Evolutionary conservation across 2,329 filamentous ascomycete species (phyloP), one percentile per base, ranked within the genome.

Genomic region (Hymenoscyphus infarciens): DNA sequence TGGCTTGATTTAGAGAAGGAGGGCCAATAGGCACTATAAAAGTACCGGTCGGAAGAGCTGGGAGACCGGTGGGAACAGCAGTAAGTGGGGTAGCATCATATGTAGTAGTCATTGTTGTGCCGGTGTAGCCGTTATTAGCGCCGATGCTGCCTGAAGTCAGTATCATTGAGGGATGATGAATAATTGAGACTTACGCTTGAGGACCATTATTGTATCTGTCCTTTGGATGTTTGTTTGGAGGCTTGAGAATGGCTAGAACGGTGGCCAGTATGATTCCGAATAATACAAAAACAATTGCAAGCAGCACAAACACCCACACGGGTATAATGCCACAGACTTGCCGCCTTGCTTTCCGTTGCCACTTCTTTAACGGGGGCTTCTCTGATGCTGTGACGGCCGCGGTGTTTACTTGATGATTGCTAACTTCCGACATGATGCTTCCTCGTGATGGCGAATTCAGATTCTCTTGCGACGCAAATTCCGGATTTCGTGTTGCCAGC

Each of bases 241-340:
- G 66, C 39, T 65, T 68, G 22, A 74, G 53, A 31, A 66, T 60
- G 38, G 69, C 64, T 60, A 74, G 64, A 3, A 72, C 70, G 13
- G 78, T 79, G 25, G 81, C 83, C 54, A 86, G 77, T 11, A 87
- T 82, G 22, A 84, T 80, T 27, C 83, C 85, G 66, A 87, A 77
- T 1, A 88, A 77, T 73, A 87, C 76, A 38, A 87, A 69, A 10
- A 86, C 66, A 22, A 86, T 69, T 2, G 79, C 78, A 1, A 82
- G 73, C 13, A 88, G 72, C 55, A 79, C 79, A 33, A 88, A 78
- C 1, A 82, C 84, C 86, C 86, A 88, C 63, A 83, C 82, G 0
- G 86, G 86, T 22, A 88, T 75, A 22, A 87, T 78, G 5, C 83
- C 83, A 71, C 82, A 86, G 3, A 86, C 70, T 66, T 82, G 85